Evolutionary conservation across 1,139 yeast species (phyloP).

Genomic region (Meyerozyma guilliermondii): DNA sequence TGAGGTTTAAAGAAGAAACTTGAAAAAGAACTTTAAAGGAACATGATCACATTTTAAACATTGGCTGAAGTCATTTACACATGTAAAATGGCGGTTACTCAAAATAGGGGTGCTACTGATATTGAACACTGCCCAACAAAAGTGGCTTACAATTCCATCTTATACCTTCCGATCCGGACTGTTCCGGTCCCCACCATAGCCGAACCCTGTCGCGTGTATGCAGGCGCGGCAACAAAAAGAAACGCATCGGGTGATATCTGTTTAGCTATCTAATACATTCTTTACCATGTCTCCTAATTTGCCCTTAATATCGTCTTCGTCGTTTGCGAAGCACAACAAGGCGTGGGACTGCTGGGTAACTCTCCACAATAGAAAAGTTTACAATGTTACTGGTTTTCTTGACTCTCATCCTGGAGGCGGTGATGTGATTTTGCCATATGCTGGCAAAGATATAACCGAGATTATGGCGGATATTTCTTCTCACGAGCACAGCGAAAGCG

Average conservation of each 20-base stretch:
- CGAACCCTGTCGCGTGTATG: not conserved
- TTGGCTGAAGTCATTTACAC: no score
- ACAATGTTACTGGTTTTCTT: slow-evolving; percentile 72
- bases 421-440: slow-evolving; percentile 67
- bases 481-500: slow-evolving; percentile 79
- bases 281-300: slow-evolving; percentile 2
- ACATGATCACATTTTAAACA: no score
- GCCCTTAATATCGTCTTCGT: slow-evolving; percentile 17
- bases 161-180: no score
- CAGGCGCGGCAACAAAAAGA: not conserved
- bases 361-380: slow-evolving; percentile 65
- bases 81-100: no score
- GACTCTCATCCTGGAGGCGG: slow-evolving; percentile 89
- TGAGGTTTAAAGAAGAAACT: no score
- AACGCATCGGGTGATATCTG: not conserved
- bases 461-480: slow-evolving; percentile 65
- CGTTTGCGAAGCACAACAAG: slow-evolving; percentile 48
- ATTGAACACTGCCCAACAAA: no score
- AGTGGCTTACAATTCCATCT: no score
- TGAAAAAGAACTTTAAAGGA: no score
- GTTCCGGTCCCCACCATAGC: not conserved
- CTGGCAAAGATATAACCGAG: slow-evolving; percentile 79
- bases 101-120: no score
- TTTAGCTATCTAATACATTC: not conserved
- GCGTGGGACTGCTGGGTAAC: slow-evolving; percentile 72